Evolutionary conservation across 208 protist species (phyloP).

Genomic region (Zelonia costaricensis): DNA sequence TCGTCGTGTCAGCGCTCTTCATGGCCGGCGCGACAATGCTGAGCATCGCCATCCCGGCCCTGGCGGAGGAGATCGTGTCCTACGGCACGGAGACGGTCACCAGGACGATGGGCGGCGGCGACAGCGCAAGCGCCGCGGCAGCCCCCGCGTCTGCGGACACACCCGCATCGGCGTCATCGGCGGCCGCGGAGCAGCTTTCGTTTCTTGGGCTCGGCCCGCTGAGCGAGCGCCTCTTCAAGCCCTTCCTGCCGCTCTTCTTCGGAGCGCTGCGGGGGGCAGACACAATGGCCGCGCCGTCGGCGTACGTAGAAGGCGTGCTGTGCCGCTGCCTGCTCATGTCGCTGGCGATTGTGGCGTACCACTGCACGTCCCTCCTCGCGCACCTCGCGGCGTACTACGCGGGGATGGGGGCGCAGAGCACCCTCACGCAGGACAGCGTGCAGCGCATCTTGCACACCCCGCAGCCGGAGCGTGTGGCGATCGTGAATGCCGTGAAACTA

Average conservation of each 20-base stretch:
- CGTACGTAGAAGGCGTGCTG: conserved; percentile 35
- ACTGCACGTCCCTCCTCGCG: conserved; percentile 45
- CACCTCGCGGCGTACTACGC: conserved; percentile 57
- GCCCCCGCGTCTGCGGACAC: too few species aligned
- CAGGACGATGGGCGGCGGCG: not conserved
- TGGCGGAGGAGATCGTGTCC: conserved; percentile 50
- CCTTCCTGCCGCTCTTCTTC: conserved; percentile 20
- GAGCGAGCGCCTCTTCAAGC: conserved; percentile 23
- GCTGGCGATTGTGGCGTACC: conserved; percentile 36
- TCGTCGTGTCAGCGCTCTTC: conserved; percentile 30
- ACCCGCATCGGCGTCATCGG: not conserved
- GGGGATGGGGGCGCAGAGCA: conserved; percentile 35
- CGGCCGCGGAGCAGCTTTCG: not conserved
- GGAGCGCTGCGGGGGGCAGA: not conserved
- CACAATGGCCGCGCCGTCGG: not conserved
- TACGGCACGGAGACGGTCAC: conserved; percentile 28
- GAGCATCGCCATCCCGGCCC: conserved; percentile 37
- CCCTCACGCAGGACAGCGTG: conserved; percentile 40
- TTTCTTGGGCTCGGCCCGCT: conserved; percentile 8
- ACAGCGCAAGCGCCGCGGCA: too few species aligned
- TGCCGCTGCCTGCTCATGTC: conserved; percentile 49
- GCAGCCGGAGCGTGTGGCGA: conserved; percentile 49
- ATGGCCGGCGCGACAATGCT: conserved; percentile 50
- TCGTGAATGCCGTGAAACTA: conserved; percentile 53
- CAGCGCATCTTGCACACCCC: conserved; percentile 32